A percentile compares a stretch with the other conserved stretches of the same genome.
Evolutionary conservation across 495 filamentous ascomycete species (phyloP).

Genomic region (Trichodelitschia bisporula): DNA sequence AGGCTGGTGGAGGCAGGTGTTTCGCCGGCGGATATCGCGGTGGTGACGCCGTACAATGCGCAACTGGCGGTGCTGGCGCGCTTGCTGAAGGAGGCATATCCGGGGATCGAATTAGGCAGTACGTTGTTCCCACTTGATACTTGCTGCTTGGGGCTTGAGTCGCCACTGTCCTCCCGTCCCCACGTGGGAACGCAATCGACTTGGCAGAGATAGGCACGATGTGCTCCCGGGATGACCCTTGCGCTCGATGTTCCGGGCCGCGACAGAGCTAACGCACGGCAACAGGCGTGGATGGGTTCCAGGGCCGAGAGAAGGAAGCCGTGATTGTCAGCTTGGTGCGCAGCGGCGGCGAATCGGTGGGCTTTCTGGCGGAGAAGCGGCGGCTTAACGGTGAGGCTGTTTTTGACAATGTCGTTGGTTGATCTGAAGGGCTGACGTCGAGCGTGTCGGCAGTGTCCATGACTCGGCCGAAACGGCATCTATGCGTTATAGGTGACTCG

Average conservation of each 20-base stretch:
- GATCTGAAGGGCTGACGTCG: no score
- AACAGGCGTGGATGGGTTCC: constrained; percentile 93
- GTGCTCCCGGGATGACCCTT: no score
- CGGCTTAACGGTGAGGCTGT: constrained; percentile 57
- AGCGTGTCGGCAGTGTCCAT: constrained; percentile 43
- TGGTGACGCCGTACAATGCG: constrained; percentile 91
- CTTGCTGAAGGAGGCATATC: constrained; percentile 50
- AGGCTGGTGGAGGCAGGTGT: constrained; percentile 58
- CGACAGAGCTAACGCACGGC: no score
- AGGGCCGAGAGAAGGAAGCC: constrained; percentile 91
- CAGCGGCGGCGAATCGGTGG: constrained; percentile 74
- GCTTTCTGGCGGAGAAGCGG: constrained; percentile 83
- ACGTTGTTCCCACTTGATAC: no score
- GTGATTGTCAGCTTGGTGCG: constrained; percentile 77
- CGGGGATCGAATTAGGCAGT: constrained; percentile 75
- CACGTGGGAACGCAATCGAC: no score
- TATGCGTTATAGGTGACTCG: constrained; percentile 79
- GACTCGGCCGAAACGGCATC: constrained; percentile 74
- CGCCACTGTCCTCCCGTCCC: no score
- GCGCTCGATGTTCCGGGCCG: no score
- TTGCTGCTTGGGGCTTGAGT: no score
- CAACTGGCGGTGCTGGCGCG: constrained; percentile 50
- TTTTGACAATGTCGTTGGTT: not conserved
- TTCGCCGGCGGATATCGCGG: constrained; percentile 56
- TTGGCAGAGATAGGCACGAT: no score